Conservation (phyloP, 1,139 yeast species). For the Yamadazyma mexicana region DNA sequence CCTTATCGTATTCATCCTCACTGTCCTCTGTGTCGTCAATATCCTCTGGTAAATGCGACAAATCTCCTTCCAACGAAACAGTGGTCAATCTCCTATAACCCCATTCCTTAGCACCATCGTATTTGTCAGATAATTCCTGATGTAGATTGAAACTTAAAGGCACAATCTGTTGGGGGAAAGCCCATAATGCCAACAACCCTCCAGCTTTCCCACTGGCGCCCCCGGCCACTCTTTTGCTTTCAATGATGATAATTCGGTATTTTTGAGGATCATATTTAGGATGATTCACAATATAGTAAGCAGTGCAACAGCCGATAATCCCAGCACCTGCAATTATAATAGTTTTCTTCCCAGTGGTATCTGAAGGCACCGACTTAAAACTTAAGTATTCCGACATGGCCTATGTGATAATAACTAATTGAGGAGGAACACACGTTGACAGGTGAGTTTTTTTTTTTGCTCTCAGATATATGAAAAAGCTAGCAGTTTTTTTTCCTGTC, state of each 20-base stretch:
- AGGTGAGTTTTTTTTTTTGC: too few species aligned
- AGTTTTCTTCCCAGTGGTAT: slow-evolving; percentile 61
- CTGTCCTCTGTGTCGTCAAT: slow-evolving; percentile 19
- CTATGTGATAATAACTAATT: too few species aligned
- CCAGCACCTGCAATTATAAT: slow-evolving; percentile 90
- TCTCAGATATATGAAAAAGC: too few species aligned
- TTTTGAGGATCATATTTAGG: slow-evolving; percentile 71
- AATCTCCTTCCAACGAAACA: slow-evolving; percentile 82
- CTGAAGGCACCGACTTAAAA: slow-evolving; percentile 49
- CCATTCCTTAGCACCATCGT: slow-evolving; percentile 84
- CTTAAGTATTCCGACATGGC: slow-evolving; percentile 41
- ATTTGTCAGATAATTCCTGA: slow-evolving; percentile 75
- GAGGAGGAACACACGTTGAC: too few species aligned
- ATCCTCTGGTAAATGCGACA: slow-evolving; percentile 37
- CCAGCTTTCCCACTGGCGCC: slow-evolving; percentile 99
- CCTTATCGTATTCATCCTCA: slow-evolving; percentile 17
- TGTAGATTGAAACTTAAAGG: slow-evolving; percentile 86
- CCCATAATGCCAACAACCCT: slow-evolving; percentile 91
- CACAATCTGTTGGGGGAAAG: slow-evolving; percentile 93
- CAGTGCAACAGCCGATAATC: slow-evolving; percentile 93
- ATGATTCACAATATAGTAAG: slow-evolving; percentile 82
- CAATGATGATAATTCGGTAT: slow-evolving; percentile 84
- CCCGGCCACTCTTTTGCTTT: slow-evolving; percentile 90
- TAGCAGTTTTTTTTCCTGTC: background rate
- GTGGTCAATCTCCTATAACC: slow-evolving; percentile 90